These are phyloP conservation scores for Penicillium brevicompactum DNA, from an alignment of 2,329 filamentous ascomycete species.

Conservation along the genomic window DNA sequence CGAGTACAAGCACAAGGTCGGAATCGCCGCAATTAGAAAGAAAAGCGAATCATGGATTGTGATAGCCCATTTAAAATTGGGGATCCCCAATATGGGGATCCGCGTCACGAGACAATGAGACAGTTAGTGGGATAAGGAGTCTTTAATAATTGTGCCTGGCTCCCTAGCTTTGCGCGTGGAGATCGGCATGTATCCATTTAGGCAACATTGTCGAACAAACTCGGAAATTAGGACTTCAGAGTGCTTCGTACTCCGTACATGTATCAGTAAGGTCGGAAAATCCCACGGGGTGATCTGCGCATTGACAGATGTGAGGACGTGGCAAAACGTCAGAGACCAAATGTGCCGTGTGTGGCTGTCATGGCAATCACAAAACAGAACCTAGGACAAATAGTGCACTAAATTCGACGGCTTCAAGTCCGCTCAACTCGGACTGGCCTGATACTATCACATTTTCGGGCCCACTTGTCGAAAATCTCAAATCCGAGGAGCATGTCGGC, in stretches of 20 bases:
- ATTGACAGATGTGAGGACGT: background rate
- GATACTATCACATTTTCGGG: background rate
- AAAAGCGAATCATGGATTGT: background rate
- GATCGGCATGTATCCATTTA: background rate
- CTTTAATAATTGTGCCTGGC: background rate
- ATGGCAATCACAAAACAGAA: background rate
- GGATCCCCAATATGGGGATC: conserved; percentile 1
- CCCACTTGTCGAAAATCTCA: background rate
- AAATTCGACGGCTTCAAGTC: background rate
- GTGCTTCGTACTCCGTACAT: too few species aligned
- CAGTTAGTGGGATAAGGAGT: background rate
- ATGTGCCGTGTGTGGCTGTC: background rate
- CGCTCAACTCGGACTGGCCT: background rate
- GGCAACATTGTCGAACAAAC: background rate
- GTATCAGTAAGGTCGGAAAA: background rate
- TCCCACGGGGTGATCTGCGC: conserved; percentile 2
- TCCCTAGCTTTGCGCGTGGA: background rate
- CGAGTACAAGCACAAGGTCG: background rate
- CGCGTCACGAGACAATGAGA: conserved; percentile 1
- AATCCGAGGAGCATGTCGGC: background rate
- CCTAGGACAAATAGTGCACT: background rate
- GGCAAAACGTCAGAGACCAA: background rate
- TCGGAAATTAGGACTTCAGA: too few species aligned
- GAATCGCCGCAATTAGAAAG: background rate
- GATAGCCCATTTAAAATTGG: conserved; percentile 7